A percentile compares a stretch with the other conserved stretches of the same genome.
These are phyloP conservation scores for Hyphochytrium catenoides DNA, from an alignment of 352 stramenopile species.

Conservation along the genomic window DNA sequence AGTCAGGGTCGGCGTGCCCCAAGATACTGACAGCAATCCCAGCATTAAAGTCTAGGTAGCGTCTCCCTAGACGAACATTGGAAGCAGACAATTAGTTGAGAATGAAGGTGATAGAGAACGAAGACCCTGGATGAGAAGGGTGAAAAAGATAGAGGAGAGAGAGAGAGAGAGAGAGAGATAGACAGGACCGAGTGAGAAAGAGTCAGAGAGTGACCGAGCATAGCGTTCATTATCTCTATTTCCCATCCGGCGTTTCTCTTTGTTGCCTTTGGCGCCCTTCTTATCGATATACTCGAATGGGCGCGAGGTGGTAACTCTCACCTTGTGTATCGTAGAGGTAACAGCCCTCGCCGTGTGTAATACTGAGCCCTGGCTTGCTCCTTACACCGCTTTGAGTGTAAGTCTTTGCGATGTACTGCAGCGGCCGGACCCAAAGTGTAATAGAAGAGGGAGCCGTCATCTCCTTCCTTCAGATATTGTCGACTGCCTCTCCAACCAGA, in stretches of 20 bases:
- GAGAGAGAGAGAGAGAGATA: too few relatives aligned
- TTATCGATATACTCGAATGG: background rate
- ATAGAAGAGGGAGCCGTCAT: too few relatives aligned
- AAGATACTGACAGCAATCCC: conserved; percentile 69
- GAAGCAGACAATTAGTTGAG: background rate
- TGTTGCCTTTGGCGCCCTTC: background rate
- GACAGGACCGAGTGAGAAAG: too few relatives aligned
- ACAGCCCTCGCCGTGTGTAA: conserved; percentile 65
- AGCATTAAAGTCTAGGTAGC: conserved; percentile 78
- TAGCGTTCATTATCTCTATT: too few relatives aligned
- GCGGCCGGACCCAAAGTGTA: too few relatives aligned
- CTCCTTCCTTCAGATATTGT: too few relatives aligned
- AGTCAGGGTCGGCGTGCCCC: conserved; percentile 65
- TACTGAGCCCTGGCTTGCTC: conserved; percentile 28
- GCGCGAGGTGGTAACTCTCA: conserved; percentile 33
- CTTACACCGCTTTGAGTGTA: conserved; percentile 49
- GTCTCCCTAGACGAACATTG: too few relatives aligned
- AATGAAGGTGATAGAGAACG: background rate
- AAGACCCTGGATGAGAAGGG: too few relatives aligned
- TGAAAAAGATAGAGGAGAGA: too few relatives aligned
- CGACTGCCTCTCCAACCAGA: too few relatives aligned
- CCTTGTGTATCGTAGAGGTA: conserved; percentile 70
- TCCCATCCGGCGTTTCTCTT: too few relatives aligned
- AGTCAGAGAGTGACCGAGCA: too few relatives aligned
- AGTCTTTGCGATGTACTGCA: conserved; percentile 52